A percentile compares a stretch with the other conserved stretches of the same genome.
These are phyloP conservation scores for Hanseniaspora sp. DNA, from an alignment of 1,139 yeast species.

Conservation along the genomic window DNA sequence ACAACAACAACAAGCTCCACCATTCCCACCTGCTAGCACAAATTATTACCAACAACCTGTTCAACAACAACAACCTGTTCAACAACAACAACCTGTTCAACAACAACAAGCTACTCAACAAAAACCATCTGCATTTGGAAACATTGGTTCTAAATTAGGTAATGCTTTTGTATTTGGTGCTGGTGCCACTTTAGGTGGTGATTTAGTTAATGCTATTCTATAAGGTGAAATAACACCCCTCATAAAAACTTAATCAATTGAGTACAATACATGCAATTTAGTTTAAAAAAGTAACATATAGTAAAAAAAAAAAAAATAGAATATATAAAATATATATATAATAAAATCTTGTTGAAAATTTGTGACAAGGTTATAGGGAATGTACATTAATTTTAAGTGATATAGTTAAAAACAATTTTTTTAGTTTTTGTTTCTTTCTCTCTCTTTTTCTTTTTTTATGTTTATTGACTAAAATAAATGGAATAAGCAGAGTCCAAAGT, in stretches of 20 bases:
- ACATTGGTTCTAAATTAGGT: slow-evolving; percentile 74
- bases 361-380: no score
- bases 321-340: no score
- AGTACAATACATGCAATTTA: no score
- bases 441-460: neutral
- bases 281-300: no score
- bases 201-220: slow-evolving; percentile 73
- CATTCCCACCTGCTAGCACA: slow-evolving; percentile 19
- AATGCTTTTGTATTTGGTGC: slow-evolving; percentile 94
- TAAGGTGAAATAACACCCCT: slow-evolving; percentile 27
- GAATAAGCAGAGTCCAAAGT: neutral
- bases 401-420: no score
- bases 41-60: slow-evolving; percentile 19
- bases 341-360: no score
- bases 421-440: no score
- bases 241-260: no score
- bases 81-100: slow-evolving; percentile 23
- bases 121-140: slow-evolving; percentile 36
- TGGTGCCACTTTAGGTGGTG: slow-evolving; percentile 90
- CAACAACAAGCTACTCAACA: slow-evolving; percentile 25
- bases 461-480: neutral
- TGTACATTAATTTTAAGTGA: no score
- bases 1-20: slow-evolving; percentile 22
- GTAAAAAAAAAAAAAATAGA: no score
- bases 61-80: slow-evolving; percentile 22